Conservation (phyloP, 306 rosid genomes). For the Citrullus amarus region DNA sequence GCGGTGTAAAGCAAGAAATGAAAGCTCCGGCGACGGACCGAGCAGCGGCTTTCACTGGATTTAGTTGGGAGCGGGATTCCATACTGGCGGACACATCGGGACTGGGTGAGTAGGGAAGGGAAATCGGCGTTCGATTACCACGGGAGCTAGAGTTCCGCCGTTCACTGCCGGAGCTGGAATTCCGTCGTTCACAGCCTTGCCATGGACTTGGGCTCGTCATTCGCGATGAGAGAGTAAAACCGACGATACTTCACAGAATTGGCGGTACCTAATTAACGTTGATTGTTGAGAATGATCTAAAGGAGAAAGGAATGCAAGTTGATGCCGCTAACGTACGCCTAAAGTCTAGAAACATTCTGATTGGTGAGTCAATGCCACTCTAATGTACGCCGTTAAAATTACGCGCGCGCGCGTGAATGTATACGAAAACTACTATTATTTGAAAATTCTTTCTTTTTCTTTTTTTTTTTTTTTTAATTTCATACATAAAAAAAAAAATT, state of each 20-base stretch:
- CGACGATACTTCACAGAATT: background rate
- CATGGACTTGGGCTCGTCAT: slow-evolving; percentile 21
- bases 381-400: background rate
- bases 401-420: background rate
- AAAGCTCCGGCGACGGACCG: slow-evolving; percentile 49
- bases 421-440: background rate
- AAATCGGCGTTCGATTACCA: slow-evolving; percentile 20
- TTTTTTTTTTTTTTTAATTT: background rate
- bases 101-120: slow-evolving; percentile 18
- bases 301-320: background rate
- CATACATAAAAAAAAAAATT: background rate
- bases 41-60: slow-evolving; percentile 35
- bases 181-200: slow-evolving; percentile 20
- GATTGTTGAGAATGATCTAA: background rate
- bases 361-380: background rate
- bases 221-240: slow-evolving; percentile 6
- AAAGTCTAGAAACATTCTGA: background rate
- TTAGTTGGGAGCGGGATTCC: slow-evolving; percentile 22
- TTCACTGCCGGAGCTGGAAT: slow-evolving; percentile 17
- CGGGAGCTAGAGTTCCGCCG: slow-evolving; percentile 28
- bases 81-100: slow-evolving; percentile 19
- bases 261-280: background rate
- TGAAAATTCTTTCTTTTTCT: background rate
- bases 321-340: background rate
- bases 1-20: slow-evolving; percentile 58